Percentiles rank a stretch among this genome's conserved stretches.
phyloP scores from a whole-genome alignment of 805 yeast genomes.

The Metschnikowia continentalis region DNA sequence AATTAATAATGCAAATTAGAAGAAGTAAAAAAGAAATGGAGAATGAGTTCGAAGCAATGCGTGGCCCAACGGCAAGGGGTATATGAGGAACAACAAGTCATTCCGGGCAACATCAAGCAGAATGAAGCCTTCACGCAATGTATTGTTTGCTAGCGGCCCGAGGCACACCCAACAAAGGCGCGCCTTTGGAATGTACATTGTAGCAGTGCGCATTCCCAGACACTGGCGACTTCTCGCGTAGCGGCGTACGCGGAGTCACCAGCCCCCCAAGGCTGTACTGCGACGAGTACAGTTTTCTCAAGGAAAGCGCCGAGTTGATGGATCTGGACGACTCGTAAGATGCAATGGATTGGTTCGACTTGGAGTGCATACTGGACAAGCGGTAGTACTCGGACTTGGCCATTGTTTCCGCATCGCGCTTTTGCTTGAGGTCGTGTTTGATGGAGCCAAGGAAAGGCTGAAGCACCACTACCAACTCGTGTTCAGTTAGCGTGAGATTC shows the following conservation, averaged over 20 bases:
- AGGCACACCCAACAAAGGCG: constrained; percentile 1
- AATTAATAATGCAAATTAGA: constrained; percentile 2
- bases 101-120: not conserved
- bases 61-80: not conserved
- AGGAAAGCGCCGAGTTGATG: constrained; percentile 12
- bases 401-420: constrained; percentile 11
- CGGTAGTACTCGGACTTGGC: constrained; percentile 18
- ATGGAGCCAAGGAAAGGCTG: constrained; percentile 76
- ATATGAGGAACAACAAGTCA: not conserved
- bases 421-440: constrained; percentile 31
- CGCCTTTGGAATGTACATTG: not conserved
- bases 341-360: constrained; percentile 15
- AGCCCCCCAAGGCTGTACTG: constrained; percentile 11
- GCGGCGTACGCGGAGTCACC: constrained; percentile 12
- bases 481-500: constrained; percentile 69
- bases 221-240: constrained; percentile 12
- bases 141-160: not conserved
- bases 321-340: constrained; percentile 13
- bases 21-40: not conserved
- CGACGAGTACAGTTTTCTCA: constrained; percentile 11
- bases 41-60: not conserved
- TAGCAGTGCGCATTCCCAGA: constrained; percentile 7
- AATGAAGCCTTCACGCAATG: not conserved
- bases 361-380: constrained; percentile 15
- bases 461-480: constrained; percentile 65